Evolutionary conservation across 1,284 basidiomycete genomes (phyloP).

Genomic region (Melampsora larici-populina): DNA sequence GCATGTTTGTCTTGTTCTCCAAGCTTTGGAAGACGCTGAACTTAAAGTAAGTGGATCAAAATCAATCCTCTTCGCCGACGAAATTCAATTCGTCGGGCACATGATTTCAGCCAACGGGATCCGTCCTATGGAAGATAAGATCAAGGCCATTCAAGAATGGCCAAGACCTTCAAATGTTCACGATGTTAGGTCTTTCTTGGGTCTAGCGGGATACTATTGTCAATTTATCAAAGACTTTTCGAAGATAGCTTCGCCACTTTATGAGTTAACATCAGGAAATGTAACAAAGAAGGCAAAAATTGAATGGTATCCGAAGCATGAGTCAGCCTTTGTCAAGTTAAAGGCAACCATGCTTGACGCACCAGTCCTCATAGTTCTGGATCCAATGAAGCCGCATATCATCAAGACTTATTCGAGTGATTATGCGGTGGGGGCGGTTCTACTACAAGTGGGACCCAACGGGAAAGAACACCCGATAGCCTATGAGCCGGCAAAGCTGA

Average conservation of each 20-base stretch:
- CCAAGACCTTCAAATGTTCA: conserved; percentile 11
- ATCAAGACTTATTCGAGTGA: background rate
- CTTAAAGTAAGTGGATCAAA: too few species aligned
- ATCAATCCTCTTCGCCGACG: too few species aligned
- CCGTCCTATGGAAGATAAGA: background rate
- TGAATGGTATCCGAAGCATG: too few species aligned
- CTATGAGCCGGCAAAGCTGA: conserved; percentile 41
- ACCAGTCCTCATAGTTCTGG: too few species aligned
- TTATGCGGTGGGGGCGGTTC: conserved; percentile 13
- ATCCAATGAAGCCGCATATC: background rate
- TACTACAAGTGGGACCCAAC: too few species aligned
- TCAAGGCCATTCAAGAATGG: conserved; percentile 5
- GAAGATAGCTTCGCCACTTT: background rate
- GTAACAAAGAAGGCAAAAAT: too few species aligned
- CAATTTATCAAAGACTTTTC: conserved; percentile 20
- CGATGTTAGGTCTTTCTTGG: conserved; percentile 10
- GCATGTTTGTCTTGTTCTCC: too few species aligned
- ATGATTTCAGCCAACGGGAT: too few species aligned
- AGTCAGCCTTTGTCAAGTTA: too few species aligned
- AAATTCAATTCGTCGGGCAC: too few species aligned
- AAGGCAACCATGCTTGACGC: too few species aligned
- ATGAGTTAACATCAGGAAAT: background rate
- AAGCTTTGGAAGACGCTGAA: too few species aligned
- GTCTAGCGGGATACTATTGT: conserved; percentile 4
- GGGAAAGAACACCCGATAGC: conserved; percentile 42